Conservation (phyloP, 768 basidiomycete genomes). For the Zangia roseola region DNA sequence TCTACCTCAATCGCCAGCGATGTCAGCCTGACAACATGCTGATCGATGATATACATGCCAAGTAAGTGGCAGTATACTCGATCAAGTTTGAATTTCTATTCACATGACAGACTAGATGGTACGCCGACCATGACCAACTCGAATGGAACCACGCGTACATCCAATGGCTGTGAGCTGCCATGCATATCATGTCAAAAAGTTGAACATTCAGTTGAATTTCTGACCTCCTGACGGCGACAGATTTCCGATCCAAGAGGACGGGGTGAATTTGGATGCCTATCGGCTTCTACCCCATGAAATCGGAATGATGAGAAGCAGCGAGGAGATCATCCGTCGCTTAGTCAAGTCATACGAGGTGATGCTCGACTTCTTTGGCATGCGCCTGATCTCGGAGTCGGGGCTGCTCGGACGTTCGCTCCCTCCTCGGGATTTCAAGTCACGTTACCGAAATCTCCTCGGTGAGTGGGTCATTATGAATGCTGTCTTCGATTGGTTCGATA, state of each 20-base stretch:
- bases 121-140: conserved; percentile 57
- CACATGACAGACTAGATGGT: conserved; percentile 49
- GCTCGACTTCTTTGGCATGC: conserved; percentile 82
- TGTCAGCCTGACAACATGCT: conserved; percentile 61
- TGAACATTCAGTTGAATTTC: background rate
- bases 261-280: conserved; percentile 68
- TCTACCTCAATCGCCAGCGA: conserved; percentile 56
- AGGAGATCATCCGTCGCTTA: conserved; percentile 48
- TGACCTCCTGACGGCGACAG: conserved; percentile 31
- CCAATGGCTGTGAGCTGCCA: conserved; percentile 67
- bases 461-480: conserved; percentile 31
- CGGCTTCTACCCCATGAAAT: conserved; percentile 69
- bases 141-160: conserved; percentile 73
- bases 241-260: conserved; percentile 73
- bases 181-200: too few species aligned
- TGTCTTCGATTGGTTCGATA: background rate
- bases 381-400: conserved; percentile 56
- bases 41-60: conserved; percentile 61
- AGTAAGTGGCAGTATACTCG: conserved; percentile 36
- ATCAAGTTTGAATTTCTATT: background rate
- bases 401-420: conserved; percentile 51
- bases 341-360: conserved; percentile 65
- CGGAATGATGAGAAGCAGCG: conserved; percentile 50
- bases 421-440: conserved; percentile 48
- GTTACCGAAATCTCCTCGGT: conserved; percentile 68